Base-by-base conservation (phyloP, 2,329 filamentous ascomycete species). In the Exserohilum rostratum region DNA sequence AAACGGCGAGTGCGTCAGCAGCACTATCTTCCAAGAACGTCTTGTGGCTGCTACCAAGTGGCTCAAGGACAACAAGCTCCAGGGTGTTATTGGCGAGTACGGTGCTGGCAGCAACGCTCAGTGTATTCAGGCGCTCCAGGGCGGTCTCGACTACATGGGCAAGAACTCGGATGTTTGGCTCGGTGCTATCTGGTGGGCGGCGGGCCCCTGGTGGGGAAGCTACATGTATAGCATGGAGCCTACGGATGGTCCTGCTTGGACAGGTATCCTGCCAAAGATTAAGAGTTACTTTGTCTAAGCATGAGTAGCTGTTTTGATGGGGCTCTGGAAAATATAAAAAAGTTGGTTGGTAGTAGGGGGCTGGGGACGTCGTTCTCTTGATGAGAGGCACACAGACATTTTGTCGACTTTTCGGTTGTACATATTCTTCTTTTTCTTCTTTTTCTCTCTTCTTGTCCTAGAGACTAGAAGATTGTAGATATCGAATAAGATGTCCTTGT, bases 121-220 rank as follows among this genome's bases (percentile, higher is more conserved):
- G 46, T 86, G 83, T 59, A 73, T 82, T 52, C 60, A 68, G 5
- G 83, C 83, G 12, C 65, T 85, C 12, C 73, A 77, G 46, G 81
- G 80, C 40, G 78, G 84, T 65, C 60, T 86, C 57, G 63, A 69
- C 22, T 82, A 81, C 65, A 58, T 85, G 61, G 72, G 66, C 0
- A 63, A 77, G 33, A 83, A 85, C 62, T 69, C 61, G 1, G 81
- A 84, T 69, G 80, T 84, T 2, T 84, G 83, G 83, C 70, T 68
- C 30, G 83, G 83, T 11, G 80, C 77, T 0, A 44, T 80, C 0
- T 85, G 81, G 80, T 85, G 83, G 82, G 79, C 79, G 27, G 83
- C 81, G 18, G 83, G 83, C 0, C 82, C 82, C 2, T 85, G 79
- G 71, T 75, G 79, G 81, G 78, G 65, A 0, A 65, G 74, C 50